Evolutionary conservation across 306 rosid species (phyloP).

Genomic region (Prunus dulcis): DNA sequence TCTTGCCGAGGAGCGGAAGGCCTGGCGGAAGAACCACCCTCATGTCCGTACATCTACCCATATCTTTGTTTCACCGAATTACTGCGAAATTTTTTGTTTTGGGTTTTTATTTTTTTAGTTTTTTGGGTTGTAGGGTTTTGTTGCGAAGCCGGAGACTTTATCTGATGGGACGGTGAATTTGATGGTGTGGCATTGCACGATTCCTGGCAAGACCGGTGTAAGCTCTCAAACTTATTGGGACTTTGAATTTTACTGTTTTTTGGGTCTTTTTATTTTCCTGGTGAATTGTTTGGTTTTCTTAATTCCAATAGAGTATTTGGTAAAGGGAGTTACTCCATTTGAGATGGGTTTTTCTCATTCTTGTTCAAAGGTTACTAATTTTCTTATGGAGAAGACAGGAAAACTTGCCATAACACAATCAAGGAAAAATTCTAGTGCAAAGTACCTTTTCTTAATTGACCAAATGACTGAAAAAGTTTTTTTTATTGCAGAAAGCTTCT

Average conservation of each 20-base stretch:
- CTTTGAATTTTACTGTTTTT: background rate
- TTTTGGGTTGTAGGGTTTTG: constrained; percentile 68
- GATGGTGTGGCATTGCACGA: constrained; percentile 98
- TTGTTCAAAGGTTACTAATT: background rate
- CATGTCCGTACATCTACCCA: constrained; percentile 54
- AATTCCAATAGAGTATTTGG: background rate
- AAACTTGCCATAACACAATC: background rate
- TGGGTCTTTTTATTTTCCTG: background rate
- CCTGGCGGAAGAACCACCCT: constrained; percentile 96
- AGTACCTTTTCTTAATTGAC: background rate
- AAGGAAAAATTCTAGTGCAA: background rate
- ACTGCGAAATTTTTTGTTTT: background rate
- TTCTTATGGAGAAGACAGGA: background rate
- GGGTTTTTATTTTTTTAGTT: background rate
- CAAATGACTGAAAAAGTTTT: background rate
- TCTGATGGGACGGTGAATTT: constrained; percentile 80
- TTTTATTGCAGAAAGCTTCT: background rate
- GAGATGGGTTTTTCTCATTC: background rate
- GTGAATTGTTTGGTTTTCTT: background rate
- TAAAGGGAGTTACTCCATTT: background rate
- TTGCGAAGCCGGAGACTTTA: constrained; percentile 84
- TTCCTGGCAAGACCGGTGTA: constrained; percentile 87
- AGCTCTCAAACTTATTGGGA: constrained; percentile 3
- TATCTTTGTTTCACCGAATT: background rate
- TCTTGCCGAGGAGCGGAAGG: constrained; percentile 83